Evolutionary conservation across 2,329 filamentous ascomycete genomes (phyloP).

Genomic region (Hymenoscyphus repandus): DNA sequence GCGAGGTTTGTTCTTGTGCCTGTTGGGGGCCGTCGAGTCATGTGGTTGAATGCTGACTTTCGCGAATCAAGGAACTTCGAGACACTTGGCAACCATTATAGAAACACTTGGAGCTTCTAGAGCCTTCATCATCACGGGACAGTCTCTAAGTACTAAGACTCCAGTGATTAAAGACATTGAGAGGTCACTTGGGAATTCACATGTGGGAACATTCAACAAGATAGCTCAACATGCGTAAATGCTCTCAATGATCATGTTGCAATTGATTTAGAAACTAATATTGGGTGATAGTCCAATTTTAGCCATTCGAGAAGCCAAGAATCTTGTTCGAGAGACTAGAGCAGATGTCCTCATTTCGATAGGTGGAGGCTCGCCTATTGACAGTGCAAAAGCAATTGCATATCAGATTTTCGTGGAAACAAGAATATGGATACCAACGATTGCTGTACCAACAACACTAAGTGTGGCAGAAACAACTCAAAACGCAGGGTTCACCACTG

Average conservation of each 20-base stretch:
- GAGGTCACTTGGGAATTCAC: conserved; percentile 38
- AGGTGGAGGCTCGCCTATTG: conserved; percentile 51
- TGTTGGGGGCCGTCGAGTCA: too few species aligned
- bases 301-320: conserved; percentile 46
- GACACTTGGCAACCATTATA: conserved; percentile 12
- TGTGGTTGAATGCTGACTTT: not conserved
- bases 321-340: conserved; percentile 38
- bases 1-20: conserved; percentile 10
- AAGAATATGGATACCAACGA: conserved; percentile 38
- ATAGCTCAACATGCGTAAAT: conserved; percentile 46
- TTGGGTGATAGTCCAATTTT: conserved; percentile 37
- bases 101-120: conserved; percentile 36
- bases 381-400: conserved; percentile 43
- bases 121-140: conserved; percentile 53
- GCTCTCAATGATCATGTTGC: too few species aligned
- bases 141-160: conserved; percentile 48
- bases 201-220: conserved; percentile 49
- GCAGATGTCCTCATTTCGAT: conserved; percentile 52
- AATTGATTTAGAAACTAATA: not conserved
- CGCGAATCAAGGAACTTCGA: conserved; percentile 10
- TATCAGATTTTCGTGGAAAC: conserved; percentile 38
- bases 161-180: conserved; percentile 46
- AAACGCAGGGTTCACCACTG: conserved; percentile 45
- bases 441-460: conserved; percentile 44
- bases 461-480: conserved; percentile 51